Evolutionary conservation across 2,329 filamentous ascomycete genomes (phyloP), one percentile per base, ranked within the genome.

Genomic region (Colletotrichum salicis): DNA sequence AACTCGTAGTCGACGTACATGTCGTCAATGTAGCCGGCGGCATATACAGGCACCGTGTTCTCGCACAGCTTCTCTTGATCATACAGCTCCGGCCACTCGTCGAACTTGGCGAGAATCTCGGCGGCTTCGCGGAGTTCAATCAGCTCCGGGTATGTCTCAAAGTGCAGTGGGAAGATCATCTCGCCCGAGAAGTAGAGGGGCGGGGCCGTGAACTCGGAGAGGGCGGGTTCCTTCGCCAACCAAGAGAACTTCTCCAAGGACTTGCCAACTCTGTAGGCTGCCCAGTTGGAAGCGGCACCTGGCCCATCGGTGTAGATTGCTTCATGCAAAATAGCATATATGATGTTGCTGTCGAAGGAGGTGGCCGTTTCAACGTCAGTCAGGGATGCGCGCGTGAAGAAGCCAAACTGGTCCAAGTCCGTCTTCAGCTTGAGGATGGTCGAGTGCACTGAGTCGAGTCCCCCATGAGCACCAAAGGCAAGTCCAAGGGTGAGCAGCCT

Each of bases 251-350:
- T 75, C 2, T 81, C 77, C 5, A 87, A 77, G 13, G 78, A 73
- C 74, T 86, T 81, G 74, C 92, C 86, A 64, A 95, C 83, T 2
- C 91, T 86, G 51, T 92, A 85, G 2, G 93, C 93, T 6, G 94
- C 91, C 95, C 95, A 97, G 68, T 90, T 88, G 2, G 94, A 92
- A 10, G 89, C 86, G 41, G 87, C 79, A 8, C 86, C 85, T 4
- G 85, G 88, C 72, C 89, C 89, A 80, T 93, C 90, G 80, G 93
- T 96, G 85, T 98, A 98, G 76, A 95, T 92, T 8, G 93, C 87
- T 81, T 98, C 96, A 79, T 98, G 96, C 3, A 98, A 84, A 51
- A 98, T 86, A 29, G 93, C 92, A 79, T 98, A 98, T 72, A 98
- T 89, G 67, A 96, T 90, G 75, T 91, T 90, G 52, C 89, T 88